A percentile compares a stretch with the other conserved stretches of the same genome.
Evolutionary conservation across 768 basidiomycete species (phyloP).

Genomic region (Pleurotus pulmonarius): DNA sequence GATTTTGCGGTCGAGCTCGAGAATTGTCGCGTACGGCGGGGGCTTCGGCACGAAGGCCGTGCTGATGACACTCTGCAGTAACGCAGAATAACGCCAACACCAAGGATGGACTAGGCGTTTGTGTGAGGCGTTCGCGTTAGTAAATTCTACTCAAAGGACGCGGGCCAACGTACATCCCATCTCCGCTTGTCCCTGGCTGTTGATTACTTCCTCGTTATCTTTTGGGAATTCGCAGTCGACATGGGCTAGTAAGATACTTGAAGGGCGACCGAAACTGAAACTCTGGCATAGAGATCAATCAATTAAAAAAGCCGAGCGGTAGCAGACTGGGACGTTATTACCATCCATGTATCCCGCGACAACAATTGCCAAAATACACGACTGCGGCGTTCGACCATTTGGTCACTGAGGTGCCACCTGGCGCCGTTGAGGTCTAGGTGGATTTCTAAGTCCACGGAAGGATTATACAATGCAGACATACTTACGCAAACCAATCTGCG

Average conservation of each 20-base stretch:
- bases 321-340: constrained; percentile 19
- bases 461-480: no score
- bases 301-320: no score
- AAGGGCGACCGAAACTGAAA: constrained; percentile 58
- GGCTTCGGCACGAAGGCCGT: constrained; percentile 49
- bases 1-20: constrained; percentile 57
- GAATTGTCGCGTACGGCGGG: constrained; percentile 46
- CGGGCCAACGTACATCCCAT: constrained; percentile 35
- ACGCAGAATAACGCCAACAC: constrained; percentile 49
- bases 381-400: constrained; percentile 42
- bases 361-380: constrained; percentile 72
- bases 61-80: constrained; percentile 49
- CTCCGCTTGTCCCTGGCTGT: constrained; percentile 29
- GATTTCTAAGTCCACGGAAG: no score
- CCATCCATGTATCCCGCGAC: constrained; percentile 56
- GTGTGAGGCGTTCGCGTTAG: background rate
- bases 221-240: constrained; percentile 56
- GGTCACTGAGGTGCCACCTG: constrained; percentile 54
- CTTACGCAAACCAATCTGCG: constrained; percentile 55
- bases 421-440: constrained; percentile 52
- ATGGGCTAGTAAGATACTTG: constrained; percentile 46
- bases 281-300: constrained; percentile 39
- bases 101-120: constrained; percentile 44
- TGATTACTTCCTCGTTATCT: constrained; percentile 32
- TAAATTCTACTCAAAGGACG: background rate